These are phyloP conservation scores for Gamarada debralockiae DNA, from an alignment of 495 filamentous ascomycete genomes.

Conservation along the genomic window DNA sequence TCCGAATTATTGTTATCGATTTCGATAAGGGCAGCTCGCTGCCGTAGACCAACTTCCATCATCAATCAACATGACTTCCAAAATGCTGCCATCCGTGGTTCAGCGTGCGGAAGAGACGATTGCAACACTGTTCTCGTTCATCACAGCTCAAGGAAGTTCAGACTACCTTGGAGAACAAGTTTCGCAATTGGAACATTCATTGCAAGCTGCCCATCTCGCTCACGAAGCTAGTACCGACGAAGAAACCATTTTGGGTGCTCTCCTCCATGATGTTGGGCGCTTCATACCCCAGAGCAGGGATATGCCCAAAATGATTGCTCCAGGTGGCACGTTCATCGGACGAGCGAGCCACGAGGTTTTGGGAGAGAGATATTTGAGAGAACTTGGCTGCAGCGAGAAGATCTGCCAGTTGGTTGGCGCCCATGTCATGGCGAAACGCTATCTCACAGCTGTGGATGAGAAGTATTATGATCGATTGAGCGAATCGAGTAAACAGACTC, in stretches of 20 bases:
- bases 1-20: too few relatives aligned
- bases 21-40: too few relatives aligned
- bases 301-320: neutral
- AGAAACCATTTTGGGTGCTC: neutral
- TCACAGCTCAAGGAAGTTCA: neutral
- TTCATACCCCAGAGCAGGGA: neutral
- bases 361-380: neutral
- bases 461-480: neutral
- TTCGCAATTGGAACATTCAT: neutral
- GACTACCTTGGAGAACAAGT: neutral
- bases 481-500: neutral
- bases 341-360: neutral
- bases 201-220: neutral
- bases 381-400: neutral
- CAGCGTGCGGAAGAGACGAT: neutral
- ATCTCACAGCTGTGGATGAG: slow-evolving; percentile 2
- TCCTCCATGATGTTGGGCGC: neutral
- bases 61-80: neutral
- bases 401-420: neutral
- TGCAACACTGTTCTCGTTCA: neutral
- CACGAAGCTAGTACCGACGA: neutral
- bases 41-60: too few relatives aligned
- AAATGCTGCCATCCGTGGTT: neutral
- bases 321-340: neutral
- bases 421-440: neutral